These are phyloP conservation scores for Geotrichum citri-aurantii DNA, from an alignment of 1,139 yeast genomes.

Conservation along the genomic window DNA sequence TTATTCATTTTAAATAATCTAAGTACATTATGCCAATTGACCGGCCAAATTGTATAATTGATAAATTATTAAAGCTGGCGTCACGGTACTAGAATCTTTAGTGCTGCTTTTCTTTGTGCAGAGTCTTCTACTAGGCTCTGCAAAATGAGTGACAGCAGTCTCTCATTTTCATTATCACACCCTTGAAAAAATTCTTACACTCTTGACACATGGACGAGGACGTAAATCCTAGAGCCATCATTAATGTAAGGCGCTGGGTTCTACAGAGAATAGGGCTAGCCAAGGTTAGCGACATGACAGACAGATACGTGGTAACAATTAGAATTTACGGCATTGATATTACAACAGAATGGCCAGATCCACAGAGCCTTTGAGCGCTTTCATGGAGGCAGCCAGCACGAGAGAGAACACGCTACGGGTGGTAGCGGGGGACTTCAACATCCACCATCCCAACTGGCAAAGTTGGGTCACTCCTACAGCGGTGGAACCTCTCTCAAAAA, in stretches of 20 bases:
- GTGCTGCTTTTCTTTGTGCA: no score
- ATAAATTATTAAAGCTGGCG: no score
- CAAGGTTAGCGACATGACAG: not conserved
- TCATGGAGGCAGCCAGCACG: not conserved
- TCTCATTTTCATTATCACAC: no score
- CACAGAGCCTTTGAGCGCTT: not conserved
- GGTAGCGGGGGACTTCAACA: not conserved
- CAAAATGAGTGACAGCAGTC: no score
- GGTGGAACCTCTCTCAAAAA: not conserved
- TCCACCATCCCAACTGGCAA: not conserved
- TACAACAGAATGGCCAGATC: not conserved
- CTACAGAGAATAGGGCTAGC: not conserved
- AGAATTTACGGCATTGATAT: not conserved
- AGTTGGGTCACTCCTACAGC: not conserved
- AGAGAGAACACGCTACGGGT: not conserved
- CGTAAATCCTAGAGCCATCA: not conserved
- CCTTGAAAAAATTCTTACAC: no score
- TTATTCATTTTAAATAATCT: no score
- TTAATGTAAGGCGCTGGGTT: not conserved
- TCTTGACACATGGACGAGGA: no score
- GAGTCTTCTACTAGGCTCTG: no score
- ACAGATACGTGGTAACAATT: not conserved
- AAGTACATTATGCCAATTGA: no score
- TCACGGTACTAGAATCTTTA: no score
- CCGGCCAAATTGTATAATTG: no score